Conservation (phyloP, 129 eudicot genomes). For the Erigeron canadensis region DNA sequence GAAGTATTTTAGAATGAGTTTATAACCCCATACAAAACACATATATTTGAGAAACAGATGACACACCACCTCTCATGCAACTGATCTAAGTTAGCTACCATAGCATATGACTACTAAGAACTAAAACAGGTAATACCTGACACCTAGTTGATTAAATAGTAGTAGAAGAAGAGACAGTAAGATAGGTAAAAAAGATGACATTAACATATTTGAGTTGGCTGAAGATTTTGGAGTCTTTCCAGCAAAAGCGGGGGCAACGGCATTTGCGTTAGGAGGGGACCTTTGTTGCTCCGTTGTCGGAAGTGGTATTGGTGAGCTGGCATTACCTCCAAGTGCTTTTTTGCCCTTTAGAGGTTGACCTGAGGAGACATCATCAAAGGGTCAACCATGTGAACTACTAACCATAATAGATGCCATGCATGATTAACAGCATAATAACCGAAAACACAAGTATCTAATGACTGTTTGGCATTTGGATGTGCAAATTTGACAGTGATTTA, state of each 20-base stretch:
- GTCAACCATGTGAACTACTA: background rate
- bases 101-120: constrained; percentile 18
- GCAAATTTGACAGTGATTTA: background rate
- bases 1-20: constrained; percentile 18
- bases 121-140: constrained; percentile 15
- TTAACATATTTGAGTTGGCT: constrained; percentile 16
- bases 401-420: background rate
- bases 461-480: background rate
- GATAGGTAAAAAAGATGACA: constrained; percentile 23
- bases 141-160: constrained; percentile 19
- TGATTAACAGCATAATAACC: background rate
- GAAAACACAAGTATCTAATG: background rate
- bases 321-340: constrained; percentile 37
- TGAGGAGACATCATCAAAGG: constrained; percentile 24
- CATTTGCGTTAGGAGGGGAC: constrained; percentile 51
- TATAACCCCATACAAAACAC: constrained; percentile 20
- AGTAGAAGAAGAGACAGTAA: constrained; percentile 36
- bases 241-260: constrained; percentile 78
- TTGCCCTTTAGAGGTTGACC: constrained; percentile 58
- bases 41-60: constrained; percentile 14
- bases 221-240: constrained; percentile 72
- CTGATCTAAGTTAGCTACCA: constrained; percentile 12
- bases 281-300: constrained; percentile 82
- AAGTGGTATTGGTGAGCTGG: constrained; percentile 59
- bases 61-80: constrained; percentile 6